phyloP scores from a whole-genome alignment of 2,329 filamentous ascomycete species.

The Cladosporium halotolerans region DNA sequence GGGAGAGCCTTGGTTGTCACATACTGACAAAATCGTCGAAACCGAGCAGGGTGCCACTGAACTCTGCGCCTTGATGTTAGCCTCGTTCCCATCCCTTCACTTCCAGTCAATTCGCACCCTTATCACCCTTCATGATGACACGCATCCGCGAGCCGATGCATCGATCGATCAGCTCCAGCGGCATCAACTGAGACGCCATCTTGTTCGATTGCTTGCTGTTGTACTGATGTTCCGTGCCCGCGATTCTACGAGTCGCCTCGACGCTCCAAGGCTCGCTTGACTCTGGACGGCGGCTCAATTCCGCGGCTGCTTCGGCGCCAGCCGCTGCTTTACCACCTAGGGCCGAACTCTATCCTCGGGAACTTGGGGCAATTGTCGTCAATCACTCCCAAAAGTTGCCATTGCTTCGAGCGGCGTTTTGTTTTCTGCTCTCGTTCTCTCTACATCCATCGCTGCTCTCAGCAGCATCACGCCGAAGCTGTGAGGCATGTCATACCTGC shows the following conservation, averaged over 20 bases:
- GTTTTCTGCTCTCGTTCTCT: neutral
- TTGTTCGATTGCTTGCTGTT: neutral
- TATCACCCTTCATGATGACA: slow-evolving; percentile 99
- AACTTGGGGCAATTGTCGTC: too few relatives aligned
- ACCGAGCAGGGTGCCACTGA: slow-evolving; percentile 85
- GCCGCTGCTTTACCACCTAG: too few relatives aligned
- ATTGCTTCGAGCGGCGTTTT: neutral
- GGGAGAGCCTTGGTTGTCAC: slow-evolving; percentile 43
- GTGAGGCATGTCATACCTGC: slow-evolving; percentile 11
- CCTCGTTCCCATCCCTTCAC: slow-evolving; percentile 7
- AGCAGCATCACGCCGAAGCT: neutral
- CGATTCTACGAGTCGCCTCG: neutral
- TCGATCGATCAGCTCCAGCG: slow-evolving; percentile 87
- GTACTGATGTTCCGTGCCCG: slow-evolving; percentile 27
- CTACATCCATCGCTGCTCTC: too few relatives aligned
- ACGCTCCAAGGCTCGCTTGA: neutral
- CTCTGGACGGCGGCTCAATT: too few relatives aligned
- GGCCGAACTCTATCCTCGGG: too few relatives aligned
- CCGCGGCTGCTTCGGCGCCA: too few relatives aligned
- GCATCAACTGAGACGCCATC: slow-evolving; percentile 32
- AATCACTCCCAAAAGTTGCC: too few relatives aligned
- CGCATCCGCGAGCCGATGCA: slow-evolving; percentile 96
- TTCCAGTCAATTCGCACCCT: slow-evolving; percentile 55
- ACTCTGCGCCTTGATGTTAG: slow-evolving; percentile 55
- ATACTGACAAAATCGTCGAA: slow-evolving; percentile 99